Evolutionary conservation across 257 asterid genomes (phyloP).

Genomic region (Schizonepeta tenuifolia): DNA sequence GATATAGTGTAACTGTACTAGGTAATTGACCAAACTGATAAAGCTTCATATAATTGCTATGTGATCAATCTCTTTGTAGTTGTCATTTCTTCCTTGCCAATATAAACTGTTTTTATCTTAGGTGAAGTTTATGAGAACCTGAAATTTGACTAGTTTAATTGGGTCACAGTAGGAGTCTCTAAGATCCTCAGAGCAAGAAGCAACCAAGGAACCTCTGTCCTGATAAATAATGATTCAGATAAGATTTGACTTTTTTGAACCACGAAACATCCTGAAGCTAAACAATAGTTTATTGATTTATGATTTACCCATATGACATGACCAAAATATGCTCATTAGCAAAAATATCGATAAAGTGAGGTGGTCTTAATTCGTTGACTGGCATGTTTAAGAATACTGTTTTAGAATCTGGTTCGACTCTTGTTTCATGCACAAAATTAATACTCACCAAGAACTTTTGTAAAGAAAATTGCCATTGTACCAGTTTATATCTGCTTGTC

Average conservation of each 20-base stretch:
- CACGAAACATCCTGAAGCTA: background rate
- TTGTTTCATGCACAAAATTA: background rate
- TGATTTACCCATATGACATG: background rate
- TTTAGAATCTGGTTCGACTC: background rate
- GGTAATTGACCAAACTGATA: constrained; percentile 14
- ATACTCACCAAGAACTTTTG: background rate
- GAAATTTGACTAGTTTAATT: background rate
- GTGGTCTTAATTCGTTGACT: background rate
- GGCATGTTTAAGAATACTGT: background rate
- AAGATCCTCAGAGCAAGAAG: constrained; percentile 17
- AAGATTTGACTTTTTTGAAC: background rate
- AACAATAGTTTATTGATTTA: background rate
- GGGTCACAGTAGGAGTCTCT: background rate
- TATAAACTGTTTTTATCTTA: background rate
- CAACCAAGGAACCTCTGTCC: constrained; percentile 8
- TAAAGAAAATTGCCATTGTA: background rate
- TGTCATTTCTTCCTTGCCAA: background rate
- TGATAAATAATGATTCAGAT: constrained; percentile 1
- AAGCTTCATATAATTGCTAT: constrained; percentile 7
- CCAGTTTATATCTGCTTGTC: constrained; percentile 12
- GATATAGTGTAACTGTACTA: background rate
- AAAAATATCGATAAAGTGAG: background rate
- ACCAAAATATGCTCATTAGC: constrained; percentile 1
- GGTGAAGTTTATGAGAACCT: background rate
- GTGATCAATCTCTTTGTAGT: background rate